These are phyloP conservation scores for Crithidia thermophila DNA, from an alignment of 208 protist species.

Conservation along the genomic window DNA sequence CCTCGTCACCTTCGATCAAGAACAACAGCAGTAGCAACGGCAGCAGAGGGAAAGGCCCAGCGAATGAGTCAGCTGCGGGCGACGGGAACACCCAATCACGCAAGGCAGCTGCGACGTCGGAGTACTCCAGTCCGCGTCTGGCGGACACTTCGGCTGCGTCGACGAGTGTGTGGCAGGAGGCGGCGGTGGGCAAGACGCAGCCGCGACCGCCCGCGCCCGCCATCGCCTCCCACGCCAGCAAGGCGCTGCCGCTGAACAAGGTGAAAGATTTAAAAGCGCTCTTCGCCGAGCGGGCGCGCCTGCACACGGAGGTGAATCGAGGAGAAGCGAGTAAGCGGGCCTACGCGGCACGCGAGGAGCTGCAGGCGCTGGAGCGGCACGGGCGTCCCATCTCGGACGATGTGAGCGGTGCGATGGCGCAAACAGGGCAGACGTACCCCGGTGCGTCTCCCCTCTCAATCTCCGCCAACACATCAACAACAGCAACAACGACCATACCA, in stretches of 20 bases:
- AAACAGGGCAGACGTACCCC: constrained; percentile 12
- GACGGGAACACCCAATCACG: no score
- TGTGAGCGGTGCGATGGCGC: no score
- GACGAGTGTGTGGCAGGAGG: constrained; percentile 23
- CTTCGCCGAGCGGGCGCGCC: constrained; percentile 69
- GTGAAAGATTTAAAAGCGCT: constrained; percentile 55
- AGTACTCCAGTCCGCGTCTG: neutral
- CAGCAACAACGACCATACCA: no score
- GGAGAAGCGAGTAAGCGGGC: constrained; percentile 64
- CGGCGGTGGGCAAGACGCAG: constrained; percentile 20
- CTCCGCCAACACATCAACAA: no score
- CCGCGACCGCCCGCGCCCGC: constrained; percentile 58
- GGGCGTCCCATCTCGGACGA: constrained; percentile 10
- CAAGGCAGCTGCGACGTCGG: no score
- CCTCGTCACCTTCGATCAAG: neutral
- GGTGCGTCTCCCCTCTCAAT: neutral
- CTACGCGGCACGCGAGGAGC: constrained; percentile 67
- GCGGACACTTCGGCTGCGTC: neutral
- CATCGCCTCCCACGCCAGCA: constrained; percentile 44
- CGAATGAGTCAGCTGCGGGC: no score
- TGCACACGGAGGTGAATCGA: constrained; percentile 54
- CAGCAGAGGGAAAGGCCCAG: neutral
- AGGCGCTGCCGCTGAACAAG: constrained; percentile 29
- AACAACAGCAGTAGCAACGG: neutral
- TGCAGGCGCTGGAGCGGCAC: constrained; percentile 67